Conservation (phyloP, 768 basidiomycete species). For the Podaxis sp. region DNA sequence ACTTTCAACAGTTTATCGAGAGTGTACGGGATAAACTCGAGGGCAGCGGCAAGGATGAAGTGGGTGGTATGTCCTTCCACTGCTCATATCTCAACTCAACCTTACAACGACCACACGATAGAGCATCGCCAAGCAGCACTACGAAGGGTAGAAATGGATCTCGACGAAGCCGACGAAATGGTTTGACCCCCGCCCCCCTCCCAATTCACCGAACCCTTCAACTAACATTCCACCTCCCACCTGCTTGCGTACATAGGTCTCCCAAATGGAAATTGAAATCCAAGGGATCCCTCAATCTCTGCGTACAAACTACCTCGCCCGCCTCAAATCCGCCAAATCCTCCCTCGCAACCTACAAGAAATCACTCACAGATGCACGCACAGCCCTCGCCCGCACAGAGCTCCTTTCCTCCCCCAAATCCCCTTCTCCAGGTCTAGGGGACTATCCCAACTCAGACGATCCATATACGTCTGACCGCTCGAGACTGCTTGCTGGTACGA, state of each 20-base stretch:
- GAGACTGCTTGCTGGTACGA: constrained; percentile 73
- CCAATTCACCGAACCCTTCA: background rate
- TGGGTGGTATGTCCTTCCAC: constrained; percentile 53
- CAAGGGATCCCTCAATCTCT: constrained; percentile 90
- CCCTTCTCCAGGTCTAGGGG: constrained; percentile 21
- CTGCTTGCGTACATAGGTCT: constrained; percentile 52
- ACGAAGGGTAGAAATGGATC: constrained; percentile 86
- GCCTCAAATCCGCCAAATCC: constrained; percentile 70
- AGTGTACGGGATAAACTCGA: constrained; percentile 78
- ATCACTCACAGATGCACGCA: constrained; percentile 66
- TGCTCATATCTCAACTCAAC: background rate
- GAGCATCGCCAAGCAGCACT: constrained; percentile 80
- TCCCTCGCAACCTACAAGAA: constrained; percentile 80
- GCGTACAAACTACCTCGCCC: constrained; percentile 68
- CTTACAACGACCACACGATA: constrained; percentile 22
- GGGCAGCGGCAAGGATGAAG: constrained; percentile 50
- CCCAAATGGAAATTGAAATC: constrained; percentile 99
- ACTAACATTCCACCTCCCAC: constrained; percentile 2
- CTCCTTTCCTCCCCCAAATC: constrained; percentile 54
- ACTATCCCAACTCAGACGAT: constrained; percentile 61
- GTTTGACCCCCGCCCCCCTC: constrained; percentile 39
- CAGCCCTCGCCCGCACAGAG: constrained; percentile 68
- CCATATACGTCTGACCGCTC: constrained; percentile 79
- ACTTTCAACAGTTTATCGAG: constrained; percentile 79
- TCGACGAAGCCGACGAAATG: constrained; percentile 99